These are phyloP conservation scores for Backusella circina DNA, from an alignment of 192 early-diverging fungal species.

Conservation along the genomic window DNA sequence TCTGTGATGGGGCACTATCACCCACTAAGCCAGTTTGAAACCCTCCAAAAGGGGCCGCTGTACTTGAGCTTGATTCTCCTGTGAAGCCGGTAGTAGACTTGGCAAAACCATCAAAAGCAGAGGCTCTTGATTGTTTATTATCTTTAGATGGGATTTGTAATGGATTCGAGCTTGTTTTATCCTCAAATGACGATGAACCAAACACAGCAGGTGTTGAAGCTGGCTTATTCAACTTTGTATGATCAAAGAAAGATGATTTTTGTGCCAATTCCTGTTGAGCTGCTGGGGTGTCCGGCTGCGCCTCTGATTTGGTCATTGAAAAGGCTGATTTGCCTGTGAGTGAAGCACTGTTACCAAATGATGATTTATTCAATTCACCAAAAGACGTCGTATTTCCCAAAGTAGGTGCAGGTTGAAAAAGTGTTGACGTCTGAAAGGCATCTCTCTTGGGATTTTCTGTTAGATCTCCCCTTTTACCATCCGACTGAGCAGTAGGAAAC, in stretches of 20 bases:
- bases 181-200: neutral
- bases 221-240: neutral
- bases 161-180: neutral
- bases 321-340: neutral
- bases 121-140: neutral
- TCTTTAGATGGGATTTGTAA: neutral
- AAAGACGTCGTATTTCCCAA: neutral
- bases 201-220: neutral
- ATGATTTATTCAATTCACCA: neutral
- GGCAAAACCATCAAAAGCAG: neutral
- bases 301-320: neutral
- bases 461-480: neutral
- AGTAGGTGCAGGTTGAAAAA: neutral
- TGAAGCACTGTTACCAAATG: neutral
- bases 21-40: neutral
- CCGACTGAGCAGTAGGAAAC: neutral
- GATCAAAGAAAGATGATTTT: neutral
- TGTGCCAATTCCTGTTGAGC: neutral
- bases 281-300: neutral
- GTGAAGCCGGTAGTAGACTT: neutral
- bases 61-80: neutral
- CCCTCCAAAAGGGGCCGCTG: neutral
- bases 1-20: neutral
- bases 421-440: neutral
- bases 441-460: neutral